Conservation (phyloP, 2,329 filamentous ascomycete species). For the Cadophora sp. region DNA sequence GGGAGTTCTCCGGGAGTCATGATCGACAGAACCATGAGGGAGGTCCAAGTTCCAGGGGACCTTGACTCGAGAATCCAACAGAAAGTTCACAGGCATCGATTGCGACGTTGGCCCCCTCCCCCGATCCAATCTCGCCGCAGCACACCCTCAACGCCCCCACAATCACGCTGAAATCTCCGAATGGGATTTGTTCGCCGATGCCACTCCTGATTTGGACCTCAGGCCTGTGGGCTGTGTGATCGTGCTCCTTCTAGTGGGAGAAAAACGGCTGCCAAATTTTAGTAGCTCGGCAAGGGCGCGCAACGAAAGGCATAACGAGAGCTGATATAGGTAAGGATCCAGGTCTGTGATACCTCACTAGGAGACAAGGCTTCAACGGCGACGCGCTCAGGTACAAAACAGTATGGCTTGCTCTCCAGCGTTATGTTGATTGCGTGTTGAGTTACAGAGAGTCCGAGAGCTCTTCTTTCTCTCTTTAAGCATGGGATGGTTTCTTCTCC, state of each 20-base stretch:
- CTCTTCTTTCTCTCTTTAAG: background rate
- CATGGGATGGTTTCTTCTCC: constrained; percentile 26
- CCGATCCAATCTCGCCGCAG: constrained; percentile 29
- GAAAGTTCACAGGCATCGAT: constrained; percentile 4
- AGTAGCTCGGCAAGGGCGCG: constrained; percentile 32
- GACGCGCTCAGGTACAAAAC: constrained; percentile 26
- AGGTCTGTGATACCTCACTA: constrained; percentile 13
- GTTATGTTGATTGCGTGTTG: constrained; percentile 27
- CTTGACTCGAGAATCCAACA: constrained; percentile 23
- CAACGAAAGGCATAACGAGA: constrained; percentile 37
- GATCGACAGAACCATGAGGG: constrained; percentile 28
- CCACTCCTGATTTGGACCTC: constrained; percentile 14
- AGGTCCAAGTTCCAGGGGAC: constrained; percentile 29
- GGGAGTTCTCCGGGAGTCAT: constrained; percentile 29
- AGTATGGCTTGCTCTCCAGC: background rate
- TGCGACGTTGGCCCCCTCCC: constrained; percentile 24
- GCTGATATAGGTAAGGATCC: constrained; percentile 35
- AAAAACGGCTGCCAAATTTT: constrained; percentile 22
- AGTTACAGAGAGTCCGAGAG: constrained; percentile 22
- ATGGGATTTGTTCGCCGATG: constrained; percentile 33
- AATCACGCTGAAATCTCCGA: constrained; percentile 31
- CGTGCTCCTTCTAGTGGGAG: constrained; percentile 8
- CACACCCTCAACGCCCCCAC: constrained; percentile 7
- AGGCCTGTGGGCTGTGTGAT: constrained; percentile 3
- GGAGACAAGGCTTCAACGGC: constrained; percentile 27